Evolutionary conservation across 2,329 filamentous ascomycete species (phyloP), one percentile per base, ranked within the genome.

Genomic region (Penicillium sp.): DNA sequence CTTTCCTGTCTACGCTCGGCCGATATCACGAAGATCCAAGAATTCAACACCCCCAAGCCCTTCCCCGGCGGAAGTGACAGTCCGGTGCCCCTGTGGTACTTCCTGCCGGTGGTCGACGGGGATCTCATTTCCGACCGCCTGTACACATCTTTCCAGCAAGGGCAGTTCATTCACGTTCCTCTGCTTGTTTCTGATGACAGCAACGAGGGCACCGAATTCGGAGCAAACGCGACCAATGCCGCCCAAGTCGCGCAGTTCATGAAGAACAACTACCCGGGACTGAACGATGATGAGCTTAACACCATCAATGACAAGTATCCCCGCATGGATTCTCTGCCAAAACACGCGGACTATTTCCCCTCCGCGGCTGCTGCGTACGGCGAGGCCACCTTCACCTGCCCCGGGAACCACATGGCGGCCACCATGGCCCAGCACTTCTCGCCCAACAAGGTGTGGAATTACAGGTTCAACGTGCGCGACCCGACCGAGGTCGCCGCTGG

Each of bases 271-370:
- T 83, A 77, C 46, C 76, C 79, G 0, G 65, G 67, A 17, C 60
- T 85, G 7, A 77, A 67, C 0, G 41, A 61, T 3, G 45, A 55
- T 2, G 72, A 82, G 32, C 61, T 83, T 2, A 46, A 57, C 2
- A 50, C 52, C 2, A 73, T 83, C 48, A 73, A 77, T 52, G 19
- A 53, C 0, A 60, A 77, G 6, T 85, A 83, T 53, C 77, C 78
- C 18, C 30, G 62, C 28, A 53, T 53, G 37, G 4, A 53, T 2
- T 48, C 60, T 2, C 34, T 67, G 2, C 58, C 61, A n/a, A 28
- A 55, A 36, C 54, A 64, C 48, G 56, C 46, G 2, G 44, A 57
- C 9, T 69, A 64, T 38, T 71, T 69, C 33, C 59, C 63, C 2
- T 62, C 68, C 1, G 67, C 70, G 0, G 62, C 56, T 0, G 54